phyloP scores from a whole-genome alignment of 441 rosid genomes.

The Euphorbia schlechtendalii region DNA sequence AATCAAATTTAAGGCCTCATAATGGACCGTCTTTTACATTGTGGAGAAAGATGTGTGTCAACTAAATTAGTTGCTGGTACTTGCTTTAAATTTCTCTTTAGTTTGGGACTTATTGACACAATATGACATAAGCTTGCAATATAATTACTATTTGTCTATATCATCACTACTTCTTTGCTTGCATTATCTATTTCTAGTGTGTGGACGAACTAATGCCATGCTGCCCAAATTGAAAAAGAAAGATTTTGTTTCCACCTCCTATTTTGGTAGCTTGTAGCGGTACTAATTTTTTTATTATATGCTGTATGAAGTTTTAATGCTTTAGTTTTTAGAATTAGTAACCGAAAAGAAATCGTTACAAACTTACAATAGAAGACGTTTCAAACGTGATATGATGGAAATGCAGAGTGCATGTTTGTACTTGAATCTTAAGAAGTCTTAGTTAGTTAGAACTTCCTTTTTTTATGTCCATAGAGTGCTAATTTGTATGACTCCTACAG shows the following conservation, averaged over 20 bases:
- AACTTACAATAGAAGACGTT: not conserved
- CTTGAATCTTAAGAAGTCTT: not conserved
- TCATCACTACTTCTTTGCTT: not conserved
- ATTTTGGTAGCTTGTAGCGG: not conserved
- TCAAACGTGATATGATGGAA: not conserved
- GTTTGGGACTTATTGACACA: not conserved
- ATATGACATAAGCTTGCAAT: not conserved
- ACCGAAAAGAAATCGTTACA: not conserved
- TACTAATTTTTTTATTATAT: no score
- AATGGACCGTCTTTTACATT: not conserved
- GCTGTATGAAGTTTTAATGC: no score
- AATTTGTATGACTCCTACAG: not conserved
- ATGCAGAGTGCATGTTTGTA: not conserved
- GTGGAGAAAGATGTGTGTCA: not conserved
- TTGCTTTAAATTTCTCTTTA: not conserved
- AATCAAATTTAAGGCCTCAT: not conserved
- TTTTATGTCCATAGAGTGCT: not conserved
- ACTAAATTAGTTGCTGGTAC: not conserved
- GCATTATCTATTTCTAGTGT: not conserved
- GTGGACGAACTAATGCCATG: not conserved
- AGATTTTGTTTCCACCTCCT: no score
- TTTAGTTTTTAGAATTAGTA: no score
- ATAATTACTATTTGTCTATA: not conserved
- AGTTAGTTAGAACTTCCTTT: not conserved
- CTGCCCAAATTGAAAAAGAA: not conserved